Evolutionary conservation across 139 green algal species (phyloP).

Genomic region (Coelastrella sp.): DNA sequence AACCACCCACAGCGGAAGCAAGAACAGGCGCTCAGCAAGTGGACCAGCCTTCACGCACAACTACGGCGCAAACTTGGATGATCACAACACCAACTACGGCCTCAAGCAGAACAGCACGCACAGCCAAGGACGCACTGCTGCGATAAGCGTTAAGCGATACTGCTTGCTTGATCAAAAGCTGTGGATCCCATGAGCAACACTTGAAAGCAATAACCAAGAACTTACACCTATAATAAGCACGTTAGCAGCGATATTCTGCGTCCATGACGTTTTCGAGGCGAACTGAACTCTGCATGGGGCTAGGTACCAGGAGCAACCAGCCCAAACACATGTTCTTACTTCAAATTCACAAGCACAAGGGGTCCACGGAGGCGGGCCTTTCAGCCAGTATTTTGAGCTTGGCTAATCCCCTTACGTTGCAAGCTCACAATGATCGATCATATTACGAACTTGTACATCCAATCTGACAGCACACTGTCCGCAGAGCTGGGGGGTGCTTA

Average conservation of each 20-base stretch:
- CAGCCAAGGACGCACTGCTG: background rate
- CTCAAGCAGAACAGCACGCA: no score
- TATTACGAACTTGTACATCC: no score
- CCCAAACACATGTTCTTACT: background rate
- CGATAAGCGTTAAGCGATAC: background rate
- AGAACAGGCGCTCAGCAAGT: no score
- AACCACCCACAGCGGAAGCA: no score
- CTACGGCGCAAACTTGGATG: no score
- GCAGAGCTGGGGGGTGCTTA: no score
- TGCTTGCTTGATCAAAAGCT: background rate
- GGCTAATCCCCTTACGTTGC: background rate
- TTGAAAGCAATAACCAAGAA: no score
- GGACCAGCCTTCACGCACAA: no score
- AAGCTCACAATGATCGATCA: no score
- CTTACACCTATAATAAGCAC: background rate
- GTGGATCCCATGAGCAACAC: no score
- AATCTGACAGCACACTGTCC: no score
- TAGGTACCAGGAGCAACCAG: background rate
- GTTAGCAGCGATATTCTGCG: background rate
- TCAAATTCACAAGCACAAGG: background rate
- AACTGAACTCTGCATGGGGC: background rate
- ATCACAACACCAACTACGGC: no score
- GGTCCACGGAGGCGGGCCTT: background rate
- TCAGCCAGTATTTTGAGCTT: background rate
- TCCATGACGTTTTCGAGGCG: slow-evolving; percentile 1